These are phyloP conservation scores for Suhomyces atakaporum DNA, from an alignment of 1,139 yeast species.

Conservation along the genomic window DNA sequence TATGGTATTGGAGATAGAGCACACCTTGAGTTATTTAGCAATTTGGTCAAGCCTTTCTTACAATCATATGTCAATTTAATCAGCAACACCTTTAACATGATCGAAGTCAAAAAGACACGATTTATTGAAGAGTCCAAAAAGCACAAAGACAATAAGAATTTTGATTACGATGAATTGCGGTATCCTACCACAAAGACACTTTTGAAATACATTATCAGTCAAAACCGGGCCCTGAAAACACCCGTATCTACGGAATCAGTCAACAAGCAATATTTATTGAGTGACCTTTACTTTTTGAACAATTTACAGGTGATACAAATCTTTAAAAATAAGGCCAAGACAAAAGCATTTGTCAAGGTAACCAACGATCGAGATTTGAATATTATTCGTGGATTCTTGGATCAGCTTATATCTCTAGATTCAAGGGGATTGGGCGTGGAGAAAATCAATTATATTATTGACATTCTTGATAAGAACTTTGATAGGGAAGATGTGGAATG, in stretches of 20 bases:
- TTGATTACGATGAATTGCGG: constrained; percentile 22
- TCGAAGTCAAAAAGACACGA: constrained; percentile 5
- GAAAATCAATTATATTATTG: constrained; percentile 38
- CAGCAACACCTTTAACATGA: constrained; percentile 19
- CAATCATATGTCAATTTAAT: constrained; percentile 41
- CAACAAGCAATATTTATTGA: constrained; percentile 47
- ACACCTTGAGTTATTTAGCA: constrained; percentile 29
- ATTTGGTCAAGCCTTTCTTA: constrained; percentile 42
- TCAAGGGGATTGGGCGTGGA: constrained; percentile 18
- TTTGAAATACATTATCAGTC: constrained; percentile 23
- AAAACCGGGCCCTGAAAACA: constrained; percentile 9
- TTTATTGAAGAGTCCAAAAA: constrained; percentile 8
- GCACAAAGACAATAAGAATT: constrained; percentile 8
- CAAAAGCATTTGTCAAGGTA: constrained; percentile 44
- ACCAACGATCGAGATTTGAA: constrained; percentile 32
- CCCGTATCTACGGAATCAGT: constrained; percentile 32
- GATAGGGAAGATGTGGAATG: constrained; percentile 15
- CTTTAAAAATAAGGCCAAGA: constrained; percentile 45
- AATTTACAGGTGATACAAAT: constrained; percentile 39
- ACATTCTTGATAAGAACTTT: constrained; percentile 39
- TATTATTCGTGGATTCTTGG: constrained; percentile 31
- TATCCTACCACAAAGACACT: constrained; percentile 45
- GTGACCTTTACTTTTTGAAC: constrained; percentile 43
- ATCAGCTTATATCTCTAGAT: constrained; percentile 19
- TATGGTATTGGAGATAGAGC: constrained; percentile 27